These are phyloP conservation scores for Penicillium coprophilum DNA, from an alignment of 495 filamentous ascomycete genomes.

Conservation along the genomic window DNA sequence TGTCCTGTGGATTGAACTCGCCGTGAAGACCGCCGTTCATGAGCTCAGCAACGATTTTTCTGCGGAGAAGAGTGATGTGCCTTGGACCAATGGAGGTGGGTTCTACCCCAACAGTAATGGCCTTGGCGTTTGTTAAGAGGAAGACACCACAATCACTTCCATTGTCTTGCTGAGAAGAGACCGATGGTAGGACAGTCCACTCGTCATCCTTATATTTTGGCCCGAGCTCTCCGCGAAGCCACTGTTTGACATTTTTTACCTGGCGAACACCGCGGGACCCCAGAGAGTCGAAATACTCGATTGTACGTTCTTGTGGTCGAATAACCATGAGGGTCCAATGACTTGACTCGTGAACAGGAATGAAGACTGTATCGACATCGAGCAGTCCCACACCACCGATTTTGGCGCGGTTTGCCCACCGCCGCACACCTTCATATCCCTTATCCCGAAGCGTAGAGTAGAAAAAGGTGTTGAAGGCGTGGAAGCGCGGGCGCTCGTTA, in stretches of 20 bases:
- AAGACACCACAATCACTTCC: constrained; percentile 81
- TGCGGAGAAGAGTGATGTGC: constrained; percentile 59
- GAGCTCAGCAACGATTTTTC: constrained; percentile 66
- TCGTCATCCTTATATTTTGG: constrained; percentile 56
- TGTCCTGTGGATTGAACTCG: constrained; percentile 37
- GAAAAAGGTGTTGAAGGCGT: constrained; percentile 73
- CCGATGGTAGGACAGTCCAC: constrained; percentile 55
- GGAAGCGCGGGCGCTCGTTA: constrained; percentile 59
- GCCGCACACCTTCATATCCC: constrained; percentile 47
- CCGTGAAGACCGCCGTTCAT: constrained; percentile 63
- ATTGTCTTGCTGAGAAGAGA: constrained; percentile 62
- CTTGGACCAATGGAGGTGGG: constrained; percentile 56
- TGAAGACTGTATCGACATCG: constrained; percentile 58
- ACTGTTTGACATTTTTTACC: constrained; percentile 47
- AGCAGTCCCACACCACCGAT: constrained; percentile 55
- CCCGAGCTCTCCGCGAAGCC: constrained; percentile 60
- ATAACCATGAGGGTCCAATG: constrained; percentile 71
- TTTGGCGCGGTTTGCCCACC: constrained; percentile 57
- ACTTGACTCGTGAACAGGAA: constrained; percentile 53
- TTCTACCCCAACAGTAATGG: constrained; percentile 62
- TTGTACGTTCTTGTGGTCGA: constrained; percentile 57
- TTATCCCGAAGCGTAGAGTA: constrained; percentile 58
- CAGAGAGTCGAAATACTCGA: constrained; percentile 78
- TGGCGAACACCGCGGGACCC: constrained; percentile 36
- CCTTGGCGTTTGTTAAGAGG: constrained; percentile 70